These are phyloP conservation scores for Suzukiozyma palmioleophila DNA, from an alignment of 1,139 yeast species.

Conservation along the genomic window DNA sequence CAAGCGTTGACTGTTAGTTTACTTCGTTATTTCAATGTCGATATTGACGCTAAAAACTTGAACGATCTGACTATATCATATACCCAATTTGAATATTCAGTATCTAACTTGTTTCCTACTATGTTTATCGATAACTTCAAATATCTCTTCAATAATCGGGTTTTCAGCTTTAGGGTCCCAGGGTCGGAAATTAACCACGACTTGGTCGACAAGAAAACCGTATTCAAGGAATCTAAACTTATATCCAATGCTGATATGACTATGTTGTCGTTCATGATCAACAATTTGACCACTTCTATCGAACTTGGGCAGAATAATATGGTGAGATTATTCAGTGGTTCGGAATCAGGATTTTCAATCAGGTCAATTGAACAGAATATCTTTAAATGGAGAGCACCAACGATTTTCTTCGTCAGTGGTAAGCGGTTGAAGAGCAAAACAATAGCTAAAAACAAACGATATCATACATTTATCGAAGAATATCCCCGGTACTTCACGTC, in stretches of 20 bases:
- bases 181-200: background rate
- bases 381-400: constrained; percentile 89
- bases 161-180: constrained; percentile 5
- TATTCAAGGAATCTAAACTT: constrained; percentile 33
- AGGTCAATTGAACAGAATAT: constrained; percentile 79
- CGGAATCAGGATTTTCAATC: constrained; percentile 80
- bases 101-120: constrained; percentile 28
- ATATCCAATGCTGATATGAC: constrained; percentile 39
- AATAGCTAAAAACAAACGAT: constrained; percentile 41
- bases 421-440: constrained; percentile 43
- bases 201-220: constrained; percentile 7
- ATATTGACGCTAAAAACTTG: constrained; percentile 19
- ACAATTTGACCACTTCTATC: constrained; percentile 14
- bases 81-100: constrained; percentile 27
- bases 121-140: constrained; percentile 33
- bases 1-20: constrained; percentile 30
- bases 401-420: constrained; percentile 68
- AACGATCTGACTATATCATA: constrained; percentile 21
- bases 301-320: constrained; percentile 37
- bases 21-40: constrained; percentile 42
- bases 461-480: constrained; percentile 45
- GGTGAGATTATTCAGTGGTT: constrained; percentile 65
- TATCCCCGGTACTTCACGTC: constrained; percentile 47
- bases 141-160: constrained; percentile 29
- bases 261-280: constrained; percentile 32